Percentiles rank a stretch among this genome's conserved stretches.
Evolutionary conservation across 192 early-diverging fungal genomes (phyloP).

Genomic region (Gryganskiella cystojenkinii): DNA sequence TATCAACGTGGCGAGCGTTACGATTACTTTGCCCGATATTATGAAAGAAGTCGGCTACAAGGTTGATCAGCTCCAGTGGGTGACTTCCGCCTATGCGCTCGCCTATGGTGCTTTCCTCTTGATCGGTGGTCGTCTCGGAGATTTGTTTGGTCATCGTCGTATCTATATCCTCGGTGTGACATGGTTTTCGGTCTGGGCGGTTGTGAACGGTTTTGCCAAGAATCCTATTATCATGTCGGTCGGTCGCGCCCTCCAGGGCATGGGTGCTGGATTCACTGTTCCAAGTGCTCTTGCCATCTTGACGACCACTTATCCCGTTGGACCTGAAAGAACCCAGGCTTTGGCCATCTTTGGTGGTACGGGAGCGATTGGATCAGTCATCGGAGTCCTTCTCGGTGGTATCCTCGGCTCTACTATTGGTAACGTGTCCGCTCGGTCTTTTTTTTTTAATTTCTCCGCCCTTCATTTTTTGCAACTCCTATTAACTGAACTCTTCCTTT

Average conservation of each 20-base stretch:
- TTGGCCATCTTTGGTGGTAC: conserved; percentile 24
- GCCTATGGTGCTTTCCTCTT: conserved; percentile 25
- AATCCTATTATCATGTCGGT: conserved; percentile 24
- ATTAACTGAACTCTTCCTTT: neutral
- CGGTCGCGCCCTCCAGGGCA: conserved; percentile 20
- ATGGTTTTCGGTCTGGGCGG: conserved; percentile 8
- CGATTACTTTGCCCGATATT: conserved; percentile 26
- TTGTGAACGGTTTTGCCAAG: conserved; percentile 24
- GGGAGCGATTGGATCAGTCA: conserved; percentile 14
- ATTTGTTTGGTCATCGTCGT: conserved; percentile 23
- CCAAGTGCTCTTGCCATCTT: conserved; percentile 29
- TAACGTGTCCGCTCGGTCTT: neutral
- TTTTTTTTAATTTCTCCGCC: neutral
- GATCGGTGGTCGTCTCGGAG: conserved; percentile 22
- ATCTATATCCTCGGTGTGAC: conserved; percentile 16
- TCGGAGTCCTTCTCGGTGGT: conserved; percentile 29
- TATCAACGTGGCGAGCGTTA: conserved; percentile 30
- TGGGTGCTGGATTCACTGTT: conserved; percentile 28
- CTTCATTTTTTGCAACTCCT: no score
- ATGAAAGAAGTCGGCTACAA: conserved; percentile 18
- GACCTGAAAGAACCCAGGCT: conserved; percentile 11
- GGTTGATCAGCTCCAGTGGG: conserved; percentile 21
- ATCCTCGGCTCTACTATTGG: conserved; percentile 20
- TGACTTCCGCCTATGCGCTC: conserved; percentile 28
- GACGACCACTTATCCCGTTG: conserved; percentile 13